phyloP scores from a whole-genome alignment of 257 asterid genomes.

The Nicotiana knightiana region DNA sequence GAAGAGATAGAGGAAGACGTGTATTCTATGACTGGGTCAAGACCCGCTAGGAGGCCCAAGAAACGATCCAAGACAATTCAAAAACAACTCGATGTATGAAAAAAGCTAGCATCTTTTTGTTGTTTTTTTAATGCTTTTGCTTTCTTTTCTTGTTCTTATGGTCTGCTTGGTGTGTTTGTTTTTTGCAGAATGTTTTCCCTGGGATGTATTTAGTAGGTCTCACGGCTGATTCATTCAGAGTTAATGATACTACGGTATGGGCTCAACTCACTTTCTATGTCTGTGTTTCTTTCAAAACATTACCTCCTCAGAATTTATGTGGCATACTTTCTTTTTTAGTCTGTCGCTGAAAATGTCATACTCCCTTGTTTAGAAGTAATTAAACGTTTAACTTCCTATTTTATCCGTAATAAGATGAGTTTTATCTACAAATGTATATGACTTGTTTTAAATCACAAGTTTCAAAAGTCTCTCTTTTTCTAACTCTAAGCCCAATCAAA shows the following conservation, averaged over 20 bases:
- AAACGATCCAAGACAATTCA: constrained; percentile 66
- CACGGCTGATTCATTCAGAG: constrained; percentile 50
- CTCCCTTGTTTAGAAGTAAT: too few species aligned
- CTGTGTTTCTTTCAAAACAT: background rate
- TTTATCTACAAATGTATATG: too few species aligned
- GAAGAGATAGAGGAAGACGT: constrained; percentile 93
- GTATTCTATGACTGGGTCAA: constrained; percentile 71
- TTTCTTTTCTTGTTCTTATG: background rate
- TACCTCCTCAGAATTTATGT: too few species aligned
- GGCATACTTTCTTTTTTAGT: too few species aligned
- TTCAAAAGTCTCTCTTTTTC: too few species aligned
- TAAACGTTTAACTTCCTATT: too few species aligned
- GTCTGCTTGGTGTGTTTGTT: background rate
- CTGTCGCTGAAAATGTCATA: too few species aligned
- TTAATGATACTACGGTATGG: constrained; percentile 47
- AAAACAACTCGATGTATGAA: constrained; percentile 69
- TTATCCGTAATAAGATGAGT: too few species aligned
- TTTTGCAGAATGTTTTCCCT: constrained; percentile 56
- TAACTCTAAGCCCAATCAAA: too few species aligned
- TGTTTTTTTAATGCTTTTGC: background rate
- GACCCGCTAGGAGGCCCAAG: constrained; percentile 71
- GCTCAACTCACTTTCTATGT: background rate
- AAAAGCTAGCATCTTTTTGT: background rate
- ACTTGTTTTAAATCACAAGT: too few species aligned
- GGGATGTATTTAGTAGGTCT: constrained; percentile 67